Conservation (phyloP, 1,139 yeast genomes). For the Diutina pseudorugosa region DNA sequence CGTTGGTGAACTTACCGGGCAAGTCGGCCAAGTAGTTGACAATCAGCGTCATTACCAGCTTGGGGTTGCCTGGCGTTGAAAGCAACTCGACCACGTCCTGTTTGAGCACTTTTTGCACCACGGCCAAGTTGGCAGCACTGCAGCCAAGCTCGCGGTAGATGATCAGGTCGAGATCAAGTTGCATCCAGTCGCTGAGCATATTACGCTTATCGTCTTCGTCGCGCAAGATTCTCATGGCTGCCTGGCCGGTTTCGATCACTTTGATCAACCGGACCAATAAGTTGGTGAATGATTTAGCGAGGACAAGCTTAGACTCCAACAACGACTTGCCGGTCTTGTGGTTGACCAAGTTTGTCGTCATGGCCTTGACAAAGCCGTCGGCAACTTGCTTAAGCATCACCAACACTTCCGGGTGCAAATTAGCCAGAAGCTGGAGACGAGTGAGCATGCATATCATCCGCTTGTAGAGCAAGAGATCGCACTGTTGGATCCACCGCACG, state of each 20-base stretch:
- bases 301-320: conserved; percentile 36
- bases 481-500: conserved; percentile 49
- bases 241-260: conserved; percentile 47
- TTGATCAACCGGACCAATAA: conserved; percentile 46
- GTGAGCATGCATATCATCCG: conserved; percentile 51
- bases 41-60: conserved; percentile 31
- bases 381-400: conserved; percentile 35
- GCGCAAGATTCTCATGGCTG: conserved; percentile 39
- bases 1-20: conserved; percentile 33
- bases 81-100: not conserved
- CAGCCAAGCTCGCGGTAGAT: conserved; percentile 49
- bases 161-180: conserved; percentile 38
- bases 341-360: conserved; percentile 19
- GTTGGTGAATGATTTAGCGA: conserved; percentile 46
- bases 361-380: conserved; percentile 26
- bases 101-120: conserved; percentile 11
- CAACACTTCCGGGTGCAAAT: conserved; percentile 46
- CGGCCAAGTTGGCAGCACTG: conserved; percentile 16
- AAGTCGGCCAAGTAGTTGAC: conserved; percentile 20
- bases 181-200: conserved; percentile 53
- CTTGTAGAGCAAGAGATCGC: conserved; percentile 55
- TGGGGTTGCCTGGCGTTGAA: conserved; percentile 7
- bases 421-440: conserved; percentile 48
- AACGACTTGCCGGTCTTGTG: conserved; percentile 40
- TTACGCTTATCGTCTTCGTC: conserved; percentile 32